Evolutionary conservation across 2,329 filamentous ascomycete species (phyloP).

Genomic region (Boeremia exigua): DNA sequence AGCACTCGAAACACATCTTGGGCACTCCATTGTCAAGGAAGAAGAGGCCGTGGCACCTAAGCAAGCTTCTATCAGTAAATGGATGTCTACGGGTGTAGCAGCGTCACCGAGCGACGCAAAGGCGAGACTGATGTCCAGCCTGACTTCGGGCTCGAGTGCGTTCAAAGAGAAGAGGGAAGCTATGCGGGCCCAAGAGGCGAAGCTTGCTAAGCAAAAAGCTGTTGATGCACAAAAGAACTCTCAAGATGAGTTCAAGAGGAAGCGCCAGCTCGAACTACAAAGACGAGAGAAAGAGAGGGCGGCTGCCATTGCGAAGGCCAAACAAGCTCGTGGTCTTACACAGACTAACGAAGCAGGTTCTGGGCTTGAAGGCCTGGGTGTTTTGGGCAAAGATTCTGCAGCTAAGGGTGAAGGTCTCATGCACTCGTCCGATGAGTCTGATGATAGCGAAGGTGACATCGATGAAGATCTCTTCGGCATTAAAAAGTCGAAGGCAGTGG

Average conservation of each 20-base stretch:
- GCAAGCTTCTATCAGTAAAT: slow-evolving; percentile 50
- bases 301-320: slow-evolving; percentile 73
- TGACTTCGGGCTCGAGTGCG: slow-evolving; percentile 36
- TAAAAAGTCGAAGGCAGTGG: slow-evolving; percentile 53
- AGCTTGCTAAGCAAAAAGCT: slow-evolving; percentile 35
- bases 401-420: slow-evolving; percentile 83
- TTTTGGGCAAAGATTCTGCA: slow-evolving; percentile 79
- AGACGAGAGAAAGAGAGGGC: slow-evolving; percentile 76
- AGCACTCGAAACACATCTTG: slow-evolving; percentile 62
- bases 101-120: slow-evolving; percentile 28
- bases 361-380: slow-evolving; percentile 73
- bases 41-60: slow-evolving; percentile 46
- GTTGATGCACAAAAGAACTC: slow-evolving; percentile 33
- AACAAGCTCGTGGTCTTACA: slow-evolving; percentile 59
- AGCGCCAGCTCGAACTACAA: slow-evolving; percentile 75
- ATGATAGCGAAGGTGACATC: slow-evolving; percentile 64
- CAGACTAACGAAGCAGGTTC: slow-evolving; percentile 78
- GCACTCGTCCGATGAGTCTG: slow-evolving; percentile 75
- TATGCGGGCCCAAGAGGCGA: slow-evolving; percentile 28
- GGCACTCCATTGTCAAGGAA: slow-evolving; percentile 43
- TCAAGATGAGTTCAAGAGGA: slow-evolving; percentile 68
- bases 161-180: slow-evolving; percentile 40
- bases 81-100: slow-evolving; percentile 43
- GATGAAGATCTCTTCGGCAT: slow-evolving; percentile 73
- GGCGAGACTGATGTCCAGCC: slow-evolving; percentile 38